Conservation (phyloP, 2,329 filamentous ascomycete species). For the Fusarium protoensiforme region DNA sequence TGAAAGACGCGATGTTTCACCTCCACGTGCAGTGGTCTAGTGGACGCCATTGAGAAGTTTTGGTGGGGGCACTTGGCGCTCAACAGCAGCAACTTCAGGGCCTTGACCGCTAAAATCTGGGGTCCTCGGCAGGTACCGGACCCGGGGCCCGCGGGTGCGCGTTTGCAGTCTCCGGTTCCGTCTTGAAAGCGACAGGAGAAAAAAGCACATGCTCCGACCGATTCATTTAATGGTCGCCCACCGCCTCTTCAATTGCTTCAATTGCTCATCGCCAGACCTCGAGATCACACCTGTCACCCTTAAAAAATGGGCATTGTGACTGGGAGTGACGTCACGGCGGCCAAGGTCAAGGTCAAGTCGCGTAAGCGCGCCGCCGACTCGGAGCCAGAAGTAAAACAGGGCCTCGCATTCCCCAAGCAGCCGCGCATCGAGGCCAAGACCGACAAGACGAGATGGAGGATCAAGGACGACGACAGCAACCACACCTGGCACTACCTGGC, state of each 20-base stretch:
- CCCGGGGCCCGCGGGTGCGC: constrained; percentile 14
- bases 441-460: constrained; percentile 84
- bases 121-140: constrained; percentile 24
- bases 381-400: constrained; percentile 46
- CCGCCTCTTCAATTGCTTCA: constrained; percentile 20
- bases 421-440: constrained; percentile 69
- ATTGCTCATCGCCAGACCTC: not conserved
- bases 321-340: constrained; percentile 43
- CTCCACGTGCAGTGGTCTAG: not conserved
- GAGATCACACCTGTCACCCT: not conserved
- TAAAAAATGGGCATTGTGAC: constrained; percentile 45
- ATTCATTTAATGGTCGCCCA: constrained; percentile 16
- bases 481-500: constrained; percentile 96
- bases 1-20: not conserved
- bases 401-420: constrained; percentile 53
- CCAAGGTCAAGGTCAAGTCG: constrained; percentile 48
- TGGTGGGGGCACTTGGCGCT: not conserved
- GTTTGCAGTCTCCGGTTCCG: constrained; percentile 18
- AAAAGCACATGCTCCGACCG: constrained; percentile 30
- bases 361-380: constrained; percentile 58
- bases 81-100: constrained; percentile 21
- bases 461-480: constrained; percentile 83
- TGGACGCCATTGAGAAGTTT: not conserved
- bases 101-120: constrained; percentile 35
- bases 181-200: not conserved